Conservation (phyloP, 2,329 filamentous ascomycete genomes). For the Camillea tinctor region DNA sequence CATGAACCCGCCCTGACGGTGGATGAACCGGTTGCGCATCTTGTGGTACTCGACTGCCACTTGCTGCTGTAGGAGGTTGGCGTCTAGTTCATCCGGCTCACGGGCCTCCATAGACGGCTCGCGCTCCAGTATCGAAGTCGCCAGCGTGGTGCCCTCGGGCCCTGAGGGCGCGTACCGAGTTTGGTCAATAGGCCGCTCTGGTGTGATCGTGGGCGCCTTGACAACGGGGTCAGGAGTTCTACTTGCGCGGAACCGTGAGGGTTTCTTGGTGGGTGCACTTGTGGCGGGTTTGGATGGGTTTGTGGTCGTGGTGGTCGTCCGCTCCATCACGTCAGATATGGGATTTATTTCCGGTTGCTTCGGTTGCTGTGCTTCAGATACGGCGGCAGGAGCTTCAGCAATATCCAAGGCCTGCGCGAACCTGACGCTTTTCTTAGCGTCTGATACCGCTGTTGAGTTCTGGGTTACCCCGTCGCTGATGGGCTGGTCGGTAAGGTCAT, state of each 20-base stretch:
- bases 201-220: conserved; percentile 25
- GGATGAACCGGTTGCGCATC: conserved; percentile 78
- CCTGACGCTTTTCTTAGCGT: conserved; percentile 29
- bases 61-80: conserved; percentile 70
- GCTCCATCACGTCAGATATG: conserved; percentile 53
- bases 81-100: conserved; percentile 67
- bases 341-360: conserved; percentile 41
- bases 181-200: conserved; percentile 44
- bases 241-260: conserved; percentile 54
- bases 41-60: conserved; percentile 81
- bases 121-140: conserved; percentile 59
- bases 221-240: conserved; percentile 20
- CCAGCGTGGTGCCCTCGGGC: conserved; percentile 55
- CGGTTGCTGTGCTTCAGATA: conserved; percentile 11
- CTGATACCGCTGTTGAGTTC: not conserved
- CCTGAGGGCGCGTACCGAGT: conserved; percentile 44
- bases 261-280: conserved; percentile 35
- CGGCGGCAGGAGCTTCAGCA: conserved; percentile 25
- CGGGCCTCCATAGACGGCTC: conserved; percentile 35
- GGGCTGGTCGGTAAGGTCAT: conserved; percentile 25
- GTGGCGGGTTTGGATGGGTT: conserved; percentile 9
- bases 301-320: conserved; percentile 22
- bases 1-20: conserved; percentile 78
- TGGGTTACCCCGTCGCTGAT: conserved; percentile 23
- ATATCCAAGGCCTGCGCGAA: conserved; percentile 32